Percentiles rank a stretch among this genome's conserved stretches.
Conservation (phyloP, 2,329 filamentous ascomycete genomes). For the Trichoderma sp. region DNA sequence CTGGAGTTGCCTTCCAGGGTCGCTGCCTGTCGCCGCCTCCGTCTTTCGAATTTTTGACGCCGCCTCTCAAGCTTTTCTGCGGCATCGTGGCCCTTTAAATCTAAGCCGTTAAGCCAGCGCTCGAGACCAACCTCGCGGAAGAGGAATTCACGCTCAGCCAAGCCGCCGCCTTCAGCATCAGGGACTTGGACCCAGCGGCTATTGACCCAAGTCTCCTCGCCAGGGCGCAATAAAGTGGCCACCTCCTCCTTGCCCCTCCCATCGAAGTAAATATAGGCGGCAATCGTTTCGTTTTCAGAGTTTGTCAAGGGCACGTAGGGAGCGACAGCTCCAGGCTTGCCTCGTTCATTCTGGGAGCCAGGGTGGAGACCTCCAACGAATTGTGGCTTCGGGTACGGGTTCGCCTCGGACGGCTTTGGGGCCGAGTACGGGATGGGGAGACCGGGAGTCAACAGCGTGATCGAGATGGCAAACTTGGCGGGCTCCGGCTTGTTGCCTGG, state of each 20-base stretch:
- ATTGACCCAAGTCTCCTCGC: conserved; percentile 99
- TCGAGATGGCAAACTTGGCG: conserved; percentile 96
- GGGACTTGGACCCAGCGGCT: conserved; percentile 96
- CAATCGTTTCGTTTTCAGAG: conserved; percentile 94
- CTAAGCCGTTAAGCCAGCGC: conserved; percentile 93
- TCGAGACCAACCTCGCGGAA: conserved; percentile 97
- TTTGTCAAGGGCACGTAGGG: conserved; percentile 92
- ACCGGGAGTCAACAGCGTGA: conserved; percentile 87
- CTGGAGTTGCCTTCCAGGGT: conserved; percentile 42
- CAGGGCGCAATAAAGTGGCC: conserved; percentile 85
- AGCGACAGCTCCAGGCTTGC: conserved; percentile 63
- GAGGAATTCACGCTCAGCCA: conserved; percentile 94
- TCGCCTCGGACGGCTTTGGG: conserved; percentile 74
- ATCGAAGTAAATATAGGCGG: conserved; percentile 99
- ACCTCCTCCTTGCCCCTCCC: conserved; percentile 95
- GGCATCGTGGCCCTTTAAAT: conserved; percentile 90
- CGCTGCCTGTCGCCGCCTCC: conserved; percentile 66
- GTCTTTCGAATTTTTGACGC: conserved; percentile 74
- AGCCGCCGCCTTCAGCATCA: conserved; percentile 84
- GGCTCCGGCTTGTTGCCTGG: conserved; percentile 78
- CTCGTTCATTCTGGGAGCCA: conserved; percentile 53
- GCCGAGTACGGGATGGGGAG: conserved; percentile 91
- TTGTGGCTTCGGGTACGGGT: conserved; percentile 81
- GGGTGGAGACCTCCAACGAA: conserved; percentile 72
- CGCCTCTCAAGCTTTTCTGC: conserved; percentile 90